Percentiles rank a stretch among this genome's conserved stretches.
Evolutionary conservation across 148 eudicot species (phyloP).

Genomic region (Silene latifolia): DNA sequence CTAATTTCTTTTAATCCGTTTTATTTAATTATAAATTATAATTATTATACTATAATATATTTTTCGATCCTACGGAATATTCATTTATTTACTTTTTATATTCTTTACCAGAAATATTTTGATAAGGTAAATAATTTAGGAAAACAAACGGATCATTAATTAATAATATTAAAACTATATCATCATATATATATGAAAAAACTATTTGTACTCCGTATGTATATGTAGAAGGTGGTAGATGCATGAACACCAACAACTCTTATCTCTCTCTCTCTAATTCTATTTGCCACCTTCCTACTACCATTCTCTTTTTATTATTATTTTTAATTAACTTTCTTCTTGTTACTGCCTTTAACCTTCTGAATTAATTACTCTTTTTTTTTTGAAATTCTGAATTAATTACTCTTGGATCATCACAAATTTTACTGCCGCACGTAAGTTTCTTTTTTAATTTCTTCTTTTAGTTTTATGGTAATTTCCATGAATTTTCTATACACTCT

Average conservation of each 20-base stretch:
- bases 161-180: neutral
- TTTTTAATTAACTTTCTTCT: neutral
- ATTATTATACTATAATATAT: neutral
- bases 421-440: slow-evolving; percentile 8
- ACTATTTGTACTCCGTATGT: too few relatives aligned
- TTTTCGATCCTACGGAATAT: too few relatives aligned
- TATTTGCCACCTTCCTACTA: slow-evolving; percentile 22
- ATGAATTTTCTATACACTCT: neutral
- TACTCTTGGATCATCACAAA: neutral
- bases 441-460: slow-evolving; percentile 3
- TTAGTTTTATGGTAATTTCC: slow-evolving; percentile 3
- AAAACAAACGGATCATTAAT: too few relatives aligned
- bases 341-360: neutral
- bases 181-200: neutral
- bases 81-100: too few relatives aligned
- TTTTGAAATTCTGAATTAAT: neutral
- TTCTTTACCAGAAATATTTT: too few relatives aligned
- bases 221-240: slow-evolving; percentile 26
- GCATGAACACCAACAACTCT: slow-evolving; percentile 33
- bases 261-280: neutral
- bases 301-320: neutral
- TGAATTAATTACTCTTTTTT: neutral
- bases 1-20: too few relatives aligned
- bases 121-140: too few relatives aligned
- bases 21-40: neutral